These are phyloP conservation scores for Neurospora sp. DNA, from an alignment of 495 filamentous ascomycete genomes.

Conservation along the genomic window DNA sequence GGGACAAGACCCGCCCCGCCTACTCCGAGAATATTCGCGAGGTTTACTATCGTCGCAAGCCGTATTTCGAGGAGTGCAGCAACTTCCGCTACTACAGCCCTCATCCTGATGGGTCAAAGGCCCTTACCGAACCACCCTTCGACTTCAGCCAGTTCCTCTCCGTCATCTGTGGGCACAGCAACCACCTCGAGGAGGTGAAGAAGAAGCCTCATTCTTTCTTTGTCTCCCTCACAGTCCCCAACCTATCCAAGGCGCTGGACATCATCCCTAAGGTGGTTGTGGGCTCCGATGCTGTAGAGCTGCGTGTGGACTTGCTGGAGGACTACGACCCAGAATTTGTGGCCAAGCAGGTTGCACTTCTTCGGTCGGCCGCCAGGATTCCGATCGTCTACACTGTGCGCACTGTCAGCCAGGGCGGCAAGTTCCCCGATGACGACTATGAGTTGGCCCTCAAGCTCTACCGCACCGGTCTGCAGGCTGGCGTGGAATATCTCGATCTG, in stretches of 20 bases:
- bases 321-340: conserved; percentile 71
- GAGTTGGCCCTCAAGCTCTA: conserved; percentile 65
- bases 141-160: conserved; percentile 75
- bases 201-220: conserved; percentile 81
- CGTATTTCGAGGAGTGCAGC: conserved; percentile 88
- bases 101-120: conserved; percentile 45
- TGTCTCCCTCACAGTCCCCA: conserved; percentile 76
- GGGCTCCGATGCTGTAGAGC: conserved; percentile 86
- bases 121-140: conserved; percentile 51
- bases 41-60: conserved; percentile 85
- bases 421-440: conserved; percentile 69
- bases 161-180: conserved; percentile 57
- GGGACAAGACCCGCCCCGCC: conserved; percentile 85
- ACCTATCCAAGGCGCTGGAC: conserved; percentile 51
- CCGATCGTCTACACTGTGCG: conserved; percentile 92
- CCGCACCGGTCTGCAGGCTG: conserved; percentile 65
- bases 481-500: conserved; percentile 85
- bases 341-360: conserved; percentile 67
- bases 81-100: conserved; percentile 90
- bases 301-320: conserved; percentile 84
- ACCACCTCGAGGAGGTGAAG: conserved; percentile 54
- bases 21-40: conserved; percentile 90
- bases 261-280: conserved; percentile 63
- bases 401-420: conserved; percentile 76
- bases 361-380: conserved; percentile 63